Conservation (phyloP, 805 yeast genomes). For the Yarrowia bubula region DNA sequence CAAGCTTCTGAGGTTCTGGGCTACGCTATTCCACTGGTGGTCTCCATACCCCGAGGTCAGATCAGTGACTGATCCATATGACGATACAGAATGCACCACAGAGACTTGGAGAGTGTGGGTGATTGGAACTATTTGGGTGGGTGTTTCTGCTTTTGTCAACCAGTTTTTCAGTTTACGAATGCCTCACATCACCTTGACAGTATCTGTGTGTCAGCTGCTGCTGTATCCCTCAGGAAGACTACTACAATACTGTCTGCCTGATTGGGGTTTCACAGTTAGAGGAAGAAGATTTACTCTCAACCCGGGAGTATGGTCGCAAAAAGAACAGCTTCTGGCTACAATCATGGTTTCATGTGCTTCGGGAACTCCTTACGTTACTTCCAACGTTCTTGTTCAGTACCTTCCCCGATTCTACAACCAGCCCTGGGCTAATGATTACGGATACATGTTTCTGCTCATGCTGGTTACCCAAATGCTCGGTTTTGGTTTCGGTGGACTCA, state of each 20-base stretch:
- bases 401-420: conserved; percentile 28
- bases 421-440: conserved; percentile 29
- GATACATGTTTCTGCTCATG: conserved; percentile 48
- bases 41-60: conserved; percentile 69
- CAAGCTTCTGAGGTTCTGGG: background rate
- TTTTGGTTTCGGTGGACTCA: conserved; percentile 55
- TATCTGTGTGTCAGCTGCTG: conserved; percentile 54
- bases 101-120: conserved; percentile 49
- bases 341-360: conserved; percentile 40
- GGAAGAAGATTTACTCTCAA: conserved; percentile 43
- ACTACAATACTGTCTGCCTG: conserved; percentile 30
- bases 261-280: conserved; percentile 39
- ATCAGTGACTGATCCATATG: conserved; percentile 54
- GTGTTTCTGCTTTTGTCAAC: conserved; percentile 32
- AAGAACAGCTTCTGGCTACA: conserved; percentile 63
- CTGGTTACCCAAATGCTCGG: conserved; percentile 53
- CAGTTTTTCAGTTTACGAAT: conserved; percentile 51
- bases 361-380: conserved; percentile 41
- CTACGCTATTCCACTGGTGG: conserved; percentile 12
- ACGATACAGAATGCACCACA: conserved; percentile 47
- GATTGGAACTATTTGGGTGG: conserved; percentile 39
- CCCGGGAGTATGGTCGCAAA: conserved; percentile 58
- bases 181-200: conserved; percentile 50
- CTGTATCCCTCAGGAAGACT: conserved; percentile 55
- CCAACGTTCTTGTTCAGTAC: conserved; percentile 26